Evolutionary conservation across 805 yeast species (phyloP).

Genomic region (Candida saitoana): DNA sequence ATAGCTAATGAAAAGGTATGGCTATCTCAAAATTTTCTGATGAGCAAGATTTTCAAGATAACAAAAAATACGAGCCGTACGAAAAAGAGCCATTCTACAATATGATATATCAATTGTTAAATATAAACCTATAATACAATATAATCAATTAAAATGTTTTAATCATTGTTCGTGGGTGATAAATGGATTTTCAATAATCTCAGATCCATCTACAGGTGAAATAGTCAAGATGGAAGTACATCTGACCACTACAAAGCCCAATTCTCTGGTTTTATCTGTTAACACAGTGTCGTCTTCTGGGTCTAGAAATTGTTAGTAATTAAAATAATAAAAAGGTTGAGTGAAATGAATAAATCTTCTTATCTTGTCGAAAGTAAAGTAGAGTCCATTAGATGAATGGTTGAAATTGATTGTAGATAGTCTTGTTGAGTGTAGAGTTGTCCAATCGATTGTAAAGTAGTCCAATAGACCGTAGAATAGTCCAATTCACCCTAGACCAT

Average conservation of each 20-base stretch:
- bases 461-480: too few species aligned
- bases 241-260: constrained; percentile 80
- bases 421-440: too few species aligned
- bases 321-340: too few species aligned
- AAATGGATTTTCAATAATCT: constrained; percentile 69
- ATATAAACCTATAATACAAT: constrained; percentile 1
- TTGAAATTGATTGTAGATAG: too few species aligned
- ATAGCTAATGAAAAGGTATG: not conserved
- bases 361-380: too few species aligned
- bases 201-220: constrained; percentile 72
- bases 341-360: too few species aligned
- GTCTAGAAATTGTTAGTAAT: constrained; percentile 35
- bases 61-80: too few species aligned
- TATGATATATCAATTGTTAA: not conserved
- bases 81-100: too few species aligned
- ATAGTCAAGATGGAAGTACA: constrained; percentile 74
- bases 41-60: not conserved
- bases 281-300: constrained; percentile 56
- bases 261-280: constrained; percentile 56
- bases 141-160: not conserved
- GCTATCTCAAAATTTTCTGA: not conserved
- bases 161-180: constrained; percentile 15
- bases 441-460: too few species aligned
- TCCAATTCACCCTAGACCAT: too few species aligned
- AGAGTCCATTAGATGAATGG: too few species aligned